Evolutionary conservation across 371 early-diverging fungal species (phyloP).

Genomic region (Batkoa obscura): DNA sequence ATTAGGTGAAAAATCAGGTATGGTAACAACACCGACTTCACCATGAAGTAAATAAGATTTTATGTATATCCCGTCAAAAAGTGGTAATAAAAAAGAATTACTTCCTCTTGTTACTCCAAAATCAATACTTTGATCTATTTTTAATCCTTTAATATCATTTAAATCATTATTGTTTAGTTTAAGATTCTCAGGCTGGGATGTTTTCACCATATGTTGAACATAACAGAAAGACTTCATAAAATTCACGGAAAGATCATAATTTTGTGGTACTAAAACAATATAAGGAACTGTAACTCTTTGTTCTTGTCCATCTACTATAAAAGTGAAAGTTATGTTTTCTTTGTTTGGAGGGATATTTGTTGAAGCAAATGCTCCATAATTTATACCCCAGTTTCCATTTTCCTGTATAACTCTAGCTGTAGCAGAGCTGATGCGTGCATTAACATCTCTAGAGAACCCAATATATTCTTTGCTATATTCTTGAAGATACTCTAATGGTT

Average conservation of each 20-base stretch:
- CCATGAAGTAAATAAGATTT: no score
- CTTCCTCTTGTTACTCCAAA: no score
- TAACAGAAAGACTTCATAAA: no score
- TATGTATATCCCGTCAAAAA: no score
- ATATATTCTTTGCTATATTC: neutral
- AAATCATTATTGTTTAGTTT: no score
- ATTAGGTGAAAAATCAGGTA: neutral
- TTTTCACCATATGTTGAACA: no score
- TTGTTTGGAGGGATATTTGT: neutral
- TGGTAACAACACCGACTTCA: neutral
- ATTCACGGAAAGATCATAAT: no score
- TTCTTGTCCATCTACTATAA: neutral
- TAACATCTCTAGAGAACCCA: neutral
- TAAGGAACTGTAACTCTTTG: neutral
- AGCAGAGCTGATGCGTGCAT: neutral
- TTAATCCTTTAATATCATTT: no score
- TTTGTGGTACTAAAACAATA: neutral
- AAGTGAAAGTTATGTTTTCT: neutral
- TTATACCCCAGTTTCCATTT: neutral
- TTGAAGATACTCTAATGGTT: neutral
- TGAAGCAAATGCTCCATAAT: neutral
- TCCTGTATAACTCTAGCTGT: neutral
- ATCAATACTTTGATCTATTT: no score
- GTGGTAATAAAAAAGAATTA: no score
- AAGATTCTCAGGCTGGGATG: no score